Evolutionary conservation across 2,329 filamentous ascomycete genomes (phyloP).

Genomic region (Botrytis byssoidea): DNA sequence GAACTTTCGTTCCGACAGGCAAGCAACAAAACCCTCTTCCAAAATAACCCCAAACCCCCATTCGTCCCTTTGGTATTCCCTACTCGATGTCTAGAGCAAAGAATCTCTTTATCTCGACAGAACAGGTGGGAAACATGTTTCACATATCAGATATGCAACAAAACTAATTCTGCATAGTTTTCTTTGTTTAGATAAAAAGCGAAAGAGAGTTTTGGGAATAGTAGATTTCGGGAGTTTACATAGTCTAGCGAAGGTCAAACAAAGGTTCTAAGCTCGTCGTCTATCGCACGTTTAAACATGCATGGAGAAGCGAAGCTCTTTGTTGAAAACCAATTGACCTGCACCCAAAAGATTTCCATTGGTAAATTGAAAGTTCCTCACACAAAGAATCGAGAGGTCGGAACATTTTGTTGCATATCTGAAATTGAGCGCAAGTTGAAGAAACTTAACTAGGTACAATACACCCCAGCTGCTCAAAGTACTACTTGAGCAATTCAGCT

Average conservation of each 20-base stretch:
- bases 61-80: not conserved
- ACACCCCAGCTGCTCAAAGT: not conserved
- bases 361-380: not conserved
- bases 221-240: not conserved
- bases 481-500: not conserved
- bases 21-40: not conserved
- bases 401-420: not conserved
- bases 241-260: no score
- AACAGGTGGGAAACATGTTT: slow-evolving; percentile 12
- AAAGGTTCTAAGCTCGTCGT: not conserved
- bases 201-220: not conserved
- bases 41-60: not conserved
- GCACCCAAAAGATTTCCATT: not conserved
- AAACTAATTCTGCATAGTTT: not conserved
- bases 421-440: not conserved
- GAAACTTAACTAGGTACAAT: not conserved
- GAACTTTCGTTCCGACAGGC: slow-evolving; percentile 5
- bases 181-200: not conserved
- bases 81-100: not conserved
- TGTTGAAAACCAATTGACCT: not conserved
- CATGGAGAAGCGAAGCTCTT: not conserved
- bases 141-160: slow-evolving; percentile 20
- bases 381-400: not conserved
- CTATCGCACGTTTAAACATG: not conserved
- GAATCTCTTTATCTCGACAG: not conserved